A percentile compares a stretch with the other conserved stretches of the same genome.
Conservation (phyloP, 2,329 filamentous ascomycete genomes). For the Apiospora kogelbergensis region DNA sequence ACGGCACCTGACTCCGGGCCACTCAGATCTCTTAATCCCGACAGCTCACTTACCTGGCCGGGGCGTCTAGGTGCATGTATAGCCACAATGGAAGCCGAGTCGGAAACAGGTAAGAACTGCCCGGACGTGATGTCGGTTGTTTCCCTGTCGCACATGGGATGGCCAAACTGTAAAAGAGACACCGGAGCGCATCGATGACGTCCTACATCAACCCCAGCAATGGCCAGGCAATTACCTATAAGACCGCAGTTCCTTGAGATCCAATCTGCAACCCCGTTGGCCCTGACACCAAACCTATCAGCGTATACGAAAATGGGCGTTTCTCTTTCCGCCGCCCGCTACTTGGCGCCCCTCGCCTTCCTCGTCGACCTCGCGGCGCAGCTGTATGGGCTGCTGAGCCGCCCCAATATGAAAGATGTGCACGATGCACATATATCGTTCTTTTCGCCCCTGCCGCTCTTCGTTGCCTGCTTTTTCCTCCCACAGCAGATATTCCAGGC, state of each 20-base stretch:
- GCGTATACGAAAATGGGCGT: slow-evolving; percentile 47
- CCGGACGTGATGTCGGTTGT: neutral
- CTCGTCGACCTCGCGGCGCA: slow-evolving; percentile 57
- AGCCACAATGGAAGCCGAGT: no score
- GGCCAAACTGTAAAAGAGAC: neutral
- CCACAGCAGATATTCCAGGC: slow-evolving; percentile 60
- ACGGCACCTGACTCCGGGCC: neutral
- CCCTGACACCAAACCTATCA: neutral
- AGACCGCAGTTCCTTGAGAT: neutral
- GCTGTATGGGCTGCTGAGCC: slow-evolving; percentile 57
- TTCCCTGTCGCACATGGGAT: neutral
- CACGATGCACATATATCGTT: slow-evolving; percentile 59
- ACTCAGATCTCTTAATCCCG: no score
- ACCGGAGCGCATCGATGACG: neutral
- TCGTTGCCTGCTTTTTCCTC: slow-evolving; percentile 62
- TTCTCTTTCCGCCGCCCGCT: slow-evolving; percentile 52
- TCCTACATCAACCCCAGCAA: neutral
- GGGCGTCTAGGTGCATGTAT: no score
- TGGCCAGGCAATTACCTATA: neutral
- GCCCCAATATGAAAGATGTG: slow-evolving; percentile 59
- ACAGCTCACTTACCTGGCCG: no score
- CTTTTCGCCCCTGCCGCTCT: slow-evolving; percentile 57
- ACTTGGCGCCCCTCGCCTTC: slow-evolving; percentile 55
- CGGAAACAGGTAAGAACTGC: neutral
- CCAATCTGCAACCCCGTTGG: neutral